A percentile compares a stretch with the other conserved stretches of the same genome.
These are phyloP conservation scores for Tulasnella sp. DNA, from an alignment of 768 basidiomycete species.

Conservation along the genomic window DNA sequence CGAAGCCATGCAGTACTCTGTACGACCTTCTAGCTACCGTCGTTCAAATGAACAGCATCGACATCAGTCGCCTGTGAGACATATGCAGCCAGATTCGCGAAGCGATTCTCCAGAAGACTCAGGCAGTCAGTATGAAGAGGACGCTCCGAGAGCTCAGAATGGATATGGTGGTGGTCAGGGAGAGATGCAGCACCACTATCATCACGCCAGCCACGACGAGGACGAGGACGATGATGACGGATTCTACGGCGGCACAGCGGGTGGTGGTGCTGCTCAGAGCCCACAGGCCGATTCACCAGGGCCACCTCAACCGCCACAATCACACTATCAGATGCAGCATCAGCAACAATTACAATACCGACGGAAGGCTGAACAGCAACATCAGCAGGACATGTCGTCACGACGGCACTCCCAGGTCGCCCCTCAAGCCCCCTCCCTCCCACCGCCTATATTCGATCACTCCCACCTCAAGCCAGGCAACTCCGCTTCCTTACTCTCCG, in stretches of 20 bases:
- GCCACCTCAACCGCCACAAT: constrained; percentile 4
- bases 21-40: too few species aligned
- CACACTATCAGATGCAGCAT: constrained; percentile 9
- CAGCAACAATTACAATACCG: constrained; percentile 9
- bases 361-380: neutral
- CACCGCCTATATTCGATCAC: constrained; percentile 54
- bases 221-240: constrained; percentile 16
- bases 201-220: neutral
- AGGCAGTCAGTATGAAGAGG: too few species aligned
- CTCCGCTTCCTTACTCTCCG: constrained; percentile 83
- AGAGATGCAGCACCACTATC: neutral
- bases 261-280: neutral
- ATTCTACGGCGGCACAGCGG: constrained; percentile 13
- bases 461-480: constrained; percentile 90
- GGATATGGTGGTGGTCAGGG: too few species aligned
- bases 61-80: too few species aligned
- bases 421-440: constrained; percentile 9
- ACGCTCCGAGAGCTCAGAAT: too few species aligned
- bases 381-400: constrained; percentile 1
- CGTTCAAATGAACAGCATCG: too few species aligned
- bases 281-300: neutral
- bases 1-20: too few species aligned
- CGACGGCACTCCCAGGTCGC: neutral
- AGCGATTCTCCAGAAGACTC: too few species aligned
- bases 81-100: too few species aligned